Evolutionary conservation across 2,329 filamentous ascomycete species (phyloP).

Genomic region (Thyridium curvatum): DNA sequence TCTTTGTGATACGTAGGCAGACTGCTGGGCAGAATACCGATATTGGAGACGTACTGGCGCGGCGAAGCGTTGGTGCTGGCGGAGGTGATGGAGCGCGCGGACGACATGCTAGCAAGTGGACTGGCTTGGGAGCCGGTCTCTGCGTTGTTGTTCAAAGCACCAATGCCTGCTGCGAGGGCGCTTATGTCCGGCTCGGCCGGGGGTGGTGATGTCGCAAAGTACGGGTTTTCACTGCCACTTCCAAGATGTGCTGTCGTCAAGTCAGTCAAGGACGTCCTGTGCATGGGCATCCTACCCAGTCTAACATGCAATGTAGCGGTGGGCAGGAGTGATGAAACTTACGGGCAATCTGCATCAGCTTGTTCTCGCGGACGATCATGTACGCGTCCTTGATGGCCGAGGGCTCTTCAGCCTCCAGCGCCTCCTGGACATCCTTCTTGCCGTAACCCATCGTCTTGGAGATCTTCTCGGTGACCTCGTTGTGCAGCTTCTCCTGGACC

Average conservation of each 20-base stretch:
- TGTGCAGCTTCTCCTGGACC: conserved; percentile 83
- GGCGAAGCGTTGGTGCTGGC: conserved; percentile 38
- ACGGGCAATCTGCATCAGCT: conserved; percentile 94
- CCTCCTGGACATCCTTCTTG: conserved; percentile 90
- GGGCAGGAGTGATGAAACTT: conserved; percentile 33
- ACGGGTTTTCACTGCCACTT: conserved; percentile 31
- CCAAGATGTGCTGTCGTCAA: too few species aligned
- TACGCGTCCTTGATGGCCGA: conserved; percentile 99
- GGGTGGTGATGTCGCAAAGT: conserved; percentile 37
- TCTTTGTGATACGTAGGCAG: conserved; percentile 86
- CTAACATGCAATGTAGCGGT: too few species aligned
- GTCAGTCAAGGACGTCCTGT: too few species aligned
- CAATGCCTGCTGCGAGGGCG: conserved; percentile 49
- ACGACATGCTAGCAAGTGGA: conserved; percentile 48
- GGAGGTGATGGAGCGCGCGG: conserved; percentile 46
- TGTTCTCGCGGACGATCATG: conserved; percentile 95
- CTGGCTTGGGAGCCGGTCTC: conserved; percentile 33
- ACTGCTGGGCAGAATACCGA: conserved; percentile 87
- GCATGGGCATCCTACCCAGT: too few species aligned
- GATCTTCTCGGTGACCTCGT: conserved; percentile 89
- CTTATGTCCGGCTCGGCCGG: conserved; percentile 45
- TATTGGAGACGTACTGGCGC: conserved; percentile 68
- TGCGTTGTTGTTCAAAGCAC: conserved; percentile 19
- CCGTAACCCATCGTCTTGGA: conserved; percentile 98
- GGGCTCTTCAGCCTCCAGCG: conserved; percentile 83